These are phyloP conservation scores for Nicotiana undulata DNA, from an alignment of 257 asterid genomes.

Conservation along the genomic window DNA sequence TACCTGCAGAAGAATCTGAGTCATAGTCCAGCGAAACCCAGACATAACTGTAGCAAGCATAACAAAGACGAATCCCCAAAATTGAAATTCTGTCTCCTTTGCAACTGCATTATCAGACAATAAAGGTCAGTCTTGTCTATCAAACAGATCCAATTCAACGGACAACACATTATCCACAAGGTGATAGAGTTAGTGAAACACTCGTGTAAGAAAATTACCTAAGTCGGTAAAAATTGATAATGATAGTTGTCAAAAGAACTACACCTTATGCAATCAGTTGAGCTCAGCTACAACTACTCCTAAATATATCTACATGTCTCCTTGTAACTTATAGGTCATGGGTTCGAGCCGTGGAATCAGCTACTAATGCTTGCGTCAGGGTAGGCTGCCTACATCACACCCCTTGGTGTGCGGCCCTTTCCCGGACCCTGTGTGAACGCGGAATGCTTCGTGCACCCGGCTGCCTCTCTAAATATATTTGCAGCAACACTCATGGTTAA, in stretches of 20 bases:
- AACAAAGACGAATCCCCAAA: constrained; percentile 93
- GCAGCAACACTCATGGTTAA: background rate
- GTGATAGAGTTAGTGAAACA: background rate
- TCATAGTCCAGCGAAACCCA: constrained; percentile 99
- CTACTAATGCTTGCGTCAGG: no score
- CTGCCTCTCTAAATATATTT: background rate
- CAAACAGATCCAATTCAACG: background rate
- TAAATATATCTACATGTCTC: background rate
- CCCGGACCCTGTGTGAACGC: no score
- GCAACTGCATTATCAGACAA: constrained; percentile 57
- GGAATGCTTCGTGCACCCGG: no score
- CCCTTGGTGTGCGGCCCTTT: no score
- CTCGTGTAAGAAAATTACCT: background rate
- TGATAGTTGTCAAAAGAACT: background rate
- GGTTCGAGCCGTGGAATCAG: no score
- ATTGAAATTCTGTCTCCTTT: constrained; percentile 86
- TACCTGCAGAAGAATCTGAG: constrained; percentile 99
- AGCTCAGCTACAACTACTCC: background rate
- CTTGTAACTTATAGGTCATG: no score
- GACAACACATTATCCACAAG: background rate
- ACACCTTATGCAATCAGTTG: background rate
- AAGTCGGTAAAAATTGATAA: background rate
- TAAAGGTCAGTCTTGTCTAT: background rate
- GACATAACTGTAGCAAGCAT: constrained; percentile 99
- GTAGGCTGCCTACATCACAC: no score